Evolutionary conservation across 2,329 filamentous ascomycete genomes (phyloP).

Genomic region (Nemania abortiva): DNA sequence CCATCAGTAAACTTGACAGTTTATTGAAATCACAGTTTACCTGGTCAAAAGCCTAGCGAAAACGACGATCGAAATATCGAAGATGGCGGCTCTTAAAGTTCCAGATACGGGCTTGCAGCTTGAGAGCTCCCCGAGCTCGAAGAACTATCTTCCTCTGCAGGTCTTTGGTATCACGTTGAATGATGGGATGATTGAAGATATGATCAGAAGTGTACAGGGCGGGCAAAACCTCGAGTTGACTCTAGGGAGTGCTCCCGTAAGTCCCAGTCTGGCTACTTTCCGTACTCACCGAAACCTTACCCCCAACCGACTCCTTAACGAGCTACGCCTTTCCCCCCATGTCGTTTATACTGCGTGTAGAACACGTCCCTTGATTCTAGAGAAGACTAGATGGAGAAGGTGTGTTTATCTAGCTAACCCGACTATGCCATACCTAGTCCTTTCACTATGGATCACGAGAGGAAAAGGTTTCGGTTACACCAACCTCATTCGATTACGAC

Average conservation of each 20-base stretch:
- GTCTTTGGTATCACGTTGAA: constrained; percentile 70
- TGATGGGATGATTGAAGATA: constrained; percentile 69
- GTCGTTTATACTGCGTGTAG: background rate
- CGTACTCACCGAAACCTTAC: background rate
- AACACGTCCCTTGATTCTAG: background rate
- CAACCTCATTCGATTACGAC: constrained; percentile 65
- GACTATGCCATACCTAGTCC: constrained; percentile 55
- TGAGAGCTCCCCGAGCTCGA: constrained; percentile 62
- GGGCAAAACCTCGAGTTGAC: constrained; percentile 69
- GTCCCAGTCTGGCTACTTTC: constrained; percentile 50
- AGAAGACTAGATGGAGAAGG: background rate
- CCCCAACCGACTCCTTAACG: constrained; percentile 32
- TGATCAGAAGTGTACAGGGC: constrained; percentile 70
- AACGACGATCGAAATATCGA: constrained; percentile 41
- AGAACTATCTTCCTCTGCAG: constrained; percentile 62
- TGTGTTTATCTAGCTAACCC: constrained; percentile 5
- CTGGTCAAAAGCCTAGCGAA: constrained; percentile 26
- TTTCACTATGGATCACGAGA: constrained; percentile 66
- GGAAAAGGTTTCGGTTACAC: constrained; percentile 59
- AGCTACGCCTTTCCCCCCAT: background rate
- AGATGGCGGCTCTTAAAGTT: constrained; percentile 67
- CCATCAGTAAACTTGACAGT: constrained; percentile 20
- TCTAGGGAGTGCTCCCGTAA: constrained; percentile 70
- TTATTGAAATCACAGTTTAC: constrained; percentile 7
- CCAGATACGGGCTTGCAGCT: constrained; percentile 69